phyloP scores from a whole-genome alignment of 2,329 filamentous ascomycete genomes.

The Trichoderma gracile region DNA sequence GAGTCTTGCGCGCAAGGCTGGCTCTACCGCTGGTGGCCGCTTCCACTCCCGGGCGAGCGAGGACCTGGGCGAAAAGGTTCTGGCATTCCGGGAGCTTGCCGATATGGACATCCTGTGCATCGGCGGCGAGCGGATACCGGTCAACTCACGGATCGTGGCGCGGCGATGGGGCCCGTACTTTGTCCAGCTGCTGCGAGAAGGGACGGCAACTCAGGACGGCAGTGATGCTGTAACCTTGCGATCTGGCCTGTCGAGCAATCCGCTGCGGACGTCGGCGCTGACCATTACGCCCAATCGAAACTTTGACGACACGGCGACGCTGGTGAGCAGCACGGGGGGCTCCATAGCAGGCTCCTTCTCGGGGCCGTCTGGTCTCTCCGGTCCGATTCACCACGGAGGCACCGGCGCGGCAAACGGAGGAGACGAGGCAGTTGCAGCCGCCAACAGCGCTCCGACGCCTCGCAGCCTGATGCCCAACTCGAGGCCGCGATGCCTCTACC shows the following conservation, averaged over 20 bases:
- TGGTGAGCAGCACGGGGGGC: constrained; percentile 46
- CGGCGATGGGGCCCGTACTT: constrained; percentile 95
- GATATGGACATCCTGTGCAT: constrained; percentile 98
- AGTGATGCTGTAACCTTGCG: constrained; percentile 75
- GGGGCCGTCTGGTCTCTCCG: constrained; percentile 46
- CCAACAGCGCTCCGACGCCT: constrained; percentile 60
- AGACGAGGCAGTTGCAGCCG: constrained; percentile 33
- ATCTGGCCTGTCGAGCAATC: constrained; percentile 59
- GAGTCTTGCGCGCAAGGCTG: constrained; percentile 60
- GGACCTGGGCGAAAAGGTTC: constrained; percentile 78
- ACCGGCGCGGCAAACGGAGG: constrained; percentile 31
- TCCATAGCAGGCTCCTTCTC: constrained; percentile 43
- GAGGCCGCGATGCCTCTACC: constrained; percentile 82
- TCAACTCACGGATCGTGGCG: constrained; percentile 86
- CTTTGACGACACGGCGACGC: constrained; percentile 50
- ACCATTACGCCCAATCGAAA: constrained; percentile 74
- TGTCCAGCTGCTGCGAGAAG: constrained; percentile 84
- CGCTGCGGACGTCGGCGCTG: constrained; percentile 73
- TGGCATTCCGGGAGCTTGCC: constrained; percentile 78
- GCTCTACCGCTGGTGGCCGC: constrained; percentile 72
- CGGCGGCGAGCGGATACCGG: constrained; percentile 85
- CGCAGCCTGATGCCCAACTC: constrained; percentile 59
- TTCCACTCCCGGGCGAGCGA: constrained; percentile 76
- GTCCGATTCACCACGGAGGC: constrained; percentile 45
- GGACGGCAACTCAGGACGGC: constrained; percentile 68